These are phyloP conservation scores for Domatiomyces globalis DNA, from an alignment of 2,329 filamentous ascomycete species.

Conservation along the genomic window DNA sequence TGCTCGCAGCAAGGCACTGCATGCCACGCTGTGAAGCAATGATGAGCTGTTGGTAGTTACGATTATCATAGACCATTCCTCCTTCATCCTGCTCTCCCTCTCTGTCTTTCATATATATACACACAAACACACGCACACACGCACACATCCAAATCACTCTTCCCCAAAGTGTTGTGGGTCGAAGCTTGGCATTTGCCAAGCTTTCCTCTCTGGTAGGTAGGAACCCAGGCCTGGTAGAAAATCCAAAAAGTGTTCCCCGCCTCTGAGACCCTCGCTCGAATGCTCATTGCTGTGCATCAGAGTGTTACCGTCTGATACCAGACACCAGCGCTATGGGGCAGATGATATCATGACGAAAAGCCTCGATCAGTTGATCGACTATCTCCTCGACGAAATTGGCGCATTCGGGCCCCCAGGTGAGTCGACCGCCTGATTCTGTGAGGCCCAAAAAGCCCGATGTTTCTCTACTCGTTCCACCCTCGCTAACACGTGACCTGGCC, in stretches of 20 bases:
- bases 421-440: conserved; percentile 16
- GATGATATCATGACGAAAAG: conserved; percentile 32
- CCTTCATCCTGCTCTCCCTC: neutral
- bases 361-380: conserved; percentile 44
- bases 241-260: neutral
- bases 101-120: no score
- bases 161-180: no score
- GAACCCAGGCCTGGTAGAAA: neutral
- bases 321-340: neutral
- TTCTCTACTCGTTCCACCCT: neutral
- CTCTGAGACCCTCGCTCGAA: neutral
- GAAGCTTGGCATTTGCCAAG: neutral
- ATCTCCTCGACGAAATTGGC: conserved; percentile 45
- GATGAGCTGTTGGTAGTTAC: neutral
- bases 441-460: neutral
- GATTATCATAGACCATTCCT: neutral
- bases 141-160: no score
- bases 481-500: conserved; percentile 2
- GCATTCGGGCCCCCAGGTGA: conserved; percentile 44
- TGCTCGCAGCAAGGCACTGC: neutral
- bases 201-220: neutral
- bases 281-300: neutral
- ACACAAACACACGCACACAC: no score
- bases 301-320: neutral
- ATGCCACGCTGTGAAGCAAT: neutral